These are phyloP conservation scores for Kernera saxatilis DNA, from an alignment of 345 rosid genomes.

Conservation along the genomic window DNA sequence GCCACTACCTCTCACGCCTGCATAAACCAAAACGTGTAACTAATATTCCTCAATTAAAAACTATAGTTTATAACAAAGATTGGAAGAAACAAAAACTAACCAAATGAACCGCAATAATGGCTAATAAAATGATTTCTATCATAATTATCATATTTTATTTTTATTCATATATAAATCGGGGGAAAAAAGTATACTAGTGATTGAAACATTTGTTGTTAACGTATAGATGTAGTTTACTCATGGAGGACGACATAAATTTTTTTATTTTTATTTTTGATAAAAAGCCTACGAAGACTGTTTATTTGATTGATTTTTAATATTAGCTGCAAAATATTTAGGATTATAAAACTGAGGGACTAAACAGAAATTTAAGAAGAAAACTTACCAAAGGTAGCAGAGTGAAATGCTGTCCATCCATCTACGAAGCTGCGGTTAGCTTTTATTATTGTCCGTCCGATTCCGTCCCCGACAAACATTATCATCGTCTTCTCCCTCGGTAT, in stretches of 20 bases:
- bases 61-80: background rate
- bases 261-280: too few relatives aligned
- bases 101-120: background rate
- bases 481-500: constrained; percentile 49
- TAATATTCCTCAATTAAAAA: background rate
- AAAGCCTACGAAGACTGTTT: background rate
- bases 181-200: background rate
- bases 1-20: constrained; percentile 65
- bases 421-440: constrained; percentile 51
- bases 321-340: background rate
- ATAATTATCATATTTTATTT: background rate
- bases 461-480: constrained; percentile 80
- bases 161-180: too few relatives aligned
- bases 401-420: constrained; percentile 78
- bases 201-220: too few relatives aligned
- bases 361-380: background rate
- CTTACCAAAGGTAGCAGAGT: constrained; percentile 88
- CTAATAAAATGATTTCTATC: background rate
- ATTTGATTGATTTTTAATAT: background rate
- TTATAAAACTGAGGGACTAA: background rate
- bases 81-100: background rate
- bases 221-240: too few relatives aligned
- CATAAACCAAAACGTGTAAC: background rate
- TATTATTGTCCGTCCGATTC: constrained; percentile 68
- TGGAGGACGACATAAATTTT: background rate